A percentile compares a stretch with the other conserved stretches of the same genome.
phyloP scores from a whole-genome alignment of 495 filamentous ascomycete genomes.

The Hypoxylon rickii region DNA sequence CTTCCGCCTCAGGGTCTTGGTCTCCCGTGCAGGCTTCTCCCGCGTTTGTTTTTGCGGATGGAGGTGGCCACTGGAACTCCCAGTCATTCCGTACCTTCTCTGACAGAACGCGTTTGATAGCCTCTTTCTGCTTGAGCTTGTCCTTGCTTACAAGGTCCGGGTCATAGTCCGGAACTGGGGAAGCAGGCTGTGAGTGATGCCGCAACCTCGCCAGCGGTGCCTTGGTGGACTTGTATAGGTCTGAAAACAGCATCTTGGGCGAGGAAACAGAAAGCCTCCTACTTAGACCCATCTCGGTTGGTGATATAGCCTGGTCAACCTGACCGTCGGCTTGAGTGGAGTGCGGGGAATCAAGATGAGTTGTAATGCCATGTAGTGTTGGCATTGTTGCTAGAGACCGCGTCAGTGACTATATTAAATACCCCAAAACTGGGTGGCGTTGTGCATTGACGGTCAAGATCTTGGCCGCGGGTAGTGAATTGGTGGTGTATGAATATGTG shows the following conservation, averaged over 20 bases:
- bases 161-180: conserved; percentile 46
- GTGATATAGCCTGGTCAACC: conserved; percentile 34
- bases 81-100: conserved; percentile 65
- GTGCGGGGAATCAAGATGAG: conserved; percentile 37
- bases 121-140: conserved; percentile 59
- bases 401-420: conserved; percentile 28
- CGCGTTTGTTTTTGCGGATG: not conserved
- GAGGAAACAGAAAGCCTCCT: conserved; percentile 32
- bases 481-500: not conserved
- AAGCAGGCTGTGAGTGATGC: conserved; percentile 38
- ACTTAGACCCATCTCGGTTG: conserved; percentile 8
- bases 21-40: conserved; percentile 1
- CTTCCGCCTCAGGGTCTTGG: conserved; percentile 10
- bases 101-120: conserved; percentile 54
- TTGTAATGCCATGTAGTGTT: conserved; percentile 40
- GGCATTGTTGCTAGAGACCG: conserved; percentile 29
- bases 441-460: conserved; percentile 7
- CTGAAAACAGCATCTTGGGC: conserved; percentile 42
- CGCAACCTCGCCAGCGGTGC: conserved; percentile 47
- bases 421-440: conserved; percentile 10
- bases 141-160: conserved; percentile 59
- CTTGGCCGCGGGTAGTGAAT: conserved; percentile 4
- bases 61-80: conserved; percentile 52
- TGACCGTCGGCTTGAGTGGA: conserved; percentile 30
- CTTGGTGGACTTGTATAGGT: conserved; percentile 41